Evolutionary conservation across 2,329 filamentous ascomycete genomes (phyloP).

Genomic region (Neoscytalidium dimidiatum): DNA sequence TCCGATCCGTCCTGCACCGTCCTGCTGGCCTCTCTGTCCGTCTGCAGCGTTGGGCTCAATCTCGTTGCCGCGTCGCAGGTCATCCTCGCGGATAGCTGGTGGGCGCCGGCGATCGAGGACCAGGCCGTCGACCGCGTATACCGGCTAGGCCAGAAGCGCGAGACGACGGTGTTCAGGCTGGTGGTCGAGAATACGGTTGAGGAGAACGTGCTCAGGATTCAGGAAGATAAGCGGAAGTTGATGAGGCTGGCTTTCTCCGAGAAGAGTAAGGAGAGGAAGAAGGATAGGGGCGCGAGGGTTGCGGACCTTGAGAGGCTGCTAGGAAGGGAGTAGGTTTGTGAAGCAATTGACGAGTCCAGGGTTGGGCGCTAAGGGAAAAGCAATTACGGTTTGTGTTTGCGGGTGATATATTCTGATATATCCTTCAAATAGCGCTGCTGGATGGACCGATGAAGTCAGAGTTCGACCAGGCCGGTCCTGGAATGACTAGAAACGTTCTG

Average conservation of each 20-base stretch:
- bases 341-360: neutral
- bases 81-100: conserved; percentile 83
- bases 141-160: conserved; percentile 66
- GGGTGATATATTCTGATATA: no score
- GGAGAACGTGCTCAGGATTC: conserved; percentile 76
- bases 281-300: conserved; percentile 35
- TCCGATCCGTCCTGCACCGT: conserved; percentile 68
- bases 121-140: conserved; percentile 83
- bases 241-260: conserved; percentile 80
- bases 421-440: no score
- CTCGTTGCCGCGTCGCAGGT: conserved; percentile 85
- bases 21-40: conserved; percentile 78
- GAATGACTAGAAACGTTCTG: no score
- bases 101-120: conserved; percentile 88
- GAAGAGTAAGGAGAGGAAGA: conserved; percentile 59
- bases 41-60: conserved; percentile 84
- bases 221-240: conserved; percentile 75
- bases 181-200: conserved; percentile 81
- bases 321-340: conserved; percentile 17
- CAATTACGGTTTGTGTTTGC: neutral
- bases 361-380: neutral
- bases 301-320: conserved; percentile 47
- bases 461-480: no score
- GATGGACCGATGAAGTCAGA: no score
- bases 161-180: conserved; percentile 77